Base-by-base conservation (phyloP, 140 eudicot genomes). In the Erigeron philadelphicus region DNA sequence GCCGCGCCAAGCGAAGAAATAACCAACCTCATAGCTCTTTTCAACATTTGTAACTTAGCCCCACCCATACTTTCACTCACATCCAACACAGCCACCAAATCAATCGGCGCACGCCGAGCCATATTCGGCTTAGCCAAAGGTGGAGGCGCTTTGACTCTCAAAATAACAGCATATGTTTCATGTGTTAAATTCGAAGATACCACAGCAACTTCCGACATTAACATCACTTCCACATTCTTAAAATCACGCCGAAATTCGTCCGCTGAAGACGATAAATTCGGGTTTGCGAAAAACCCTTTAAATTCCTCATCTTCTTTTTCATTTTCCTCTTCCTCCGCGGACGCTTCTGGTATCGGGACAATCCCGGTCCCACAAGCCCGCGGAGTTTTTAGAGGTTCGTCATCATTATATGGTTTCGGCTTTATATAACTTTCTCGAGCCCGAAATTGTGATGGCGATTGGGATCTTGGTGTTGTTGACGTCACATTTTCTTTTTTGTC, bases 11-110 rank as follows among this genome's bases (percentile, higher is more conserved):
- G 94, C 0, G 98, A 93, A 5, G 96, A 88, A 4, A 93, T 82
- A 42, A 93, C 94, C 17, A 93, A 65, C 1, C 96, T 80, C 95
- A 93, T 87, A 42, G 98, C 98, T 25, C 95, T 84, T 68, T 93
- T 86, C 16, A 89, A 72, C 96, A 93, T 89, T 65, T 80, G 86
- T 1, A 93, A 80, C 84, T 93, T 93, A 13, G 88, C 65, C 0
- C 90, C 93, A 2, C 74, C 78, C 98, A 93, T 93, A 68, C 95
- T 89, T 6, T 78, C 84, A 38, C 96, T 86, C 6, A 87, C 83
- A 48, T 93, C 98, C 12, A 93, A 87, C 13, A 93, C 98, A 11
- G 96, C 80, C 2, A 93, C 98, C 43, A 93, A 64, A 77, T 93
- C 98, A 8, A 93, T 81, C 8, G 98, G 96, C 48, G 96, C 98